Evolutionary conservation across 202 grass and related monocot genomes (phyloP).

Genomic region (Zizania palustris): DNA sequence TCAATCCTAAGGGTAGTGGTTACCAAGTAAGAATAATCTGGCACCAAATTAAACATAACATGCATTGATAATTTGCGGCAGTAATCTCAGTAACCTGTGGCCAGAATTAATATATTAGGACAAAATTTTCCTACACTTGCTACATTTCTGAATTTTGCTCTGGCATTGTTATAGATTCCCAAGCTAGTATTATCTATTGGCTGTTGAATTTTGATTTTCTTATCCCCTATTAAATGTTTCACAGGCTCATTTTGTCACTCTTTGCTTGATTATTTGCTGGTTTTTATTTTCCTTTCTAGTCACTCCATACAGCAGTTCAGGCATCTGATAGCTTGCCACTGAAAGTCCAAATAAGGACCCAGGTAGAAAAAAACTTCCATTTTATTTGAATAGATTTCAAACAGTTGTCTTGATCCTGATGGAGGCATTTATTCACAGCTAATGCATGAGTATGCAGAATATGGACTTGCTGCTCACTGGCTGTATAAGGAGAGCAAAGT

Average conservation of each 20-base stretch:
- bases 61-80: constrained; percentile 22
- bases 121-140: constrained; percentile 12
- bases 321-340: constrained; percentile 82
- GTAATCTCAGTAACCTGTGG: constrained; percentile 13
- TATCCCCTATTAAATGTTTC: constrained; percentile 31
- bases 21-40: constrained; percentile 78
- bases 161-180: constrained; percentile 11
- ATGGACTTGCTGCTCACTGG: constrained; percentile 95
- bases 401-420: constrained; percentile 48
- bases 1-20: constrained; percentile 97
- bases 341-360: constrained; percentile 97
- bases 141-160: constrained; percentile 29
- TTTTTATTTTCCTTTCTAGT: constrained; percentile 55
- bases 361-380: constrained; percentile 48
- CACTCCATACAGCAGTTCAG: constrained; percentile 93
- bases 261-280: constrained; percentile 38
- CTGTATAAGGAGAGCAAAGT: constrained; percentile 88
- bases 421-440: constrained; percentile 52
- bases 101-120: constrained; percentile 5
- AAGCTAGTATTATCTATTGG: constrained; percentile 2
- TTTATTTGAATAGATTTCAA: constrained; percentile 40
- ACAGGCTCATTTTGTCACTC: constrained; percentile 18
- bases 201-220: constrained; percentile 29
- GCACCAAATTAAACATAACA: constrained; percentile 30
- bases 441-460: constrained; percentile 96